Base-by-base conservation (phyloP, 2,329 filamentous ascomycete species). In the Nectriaceae sp. region DNA sequence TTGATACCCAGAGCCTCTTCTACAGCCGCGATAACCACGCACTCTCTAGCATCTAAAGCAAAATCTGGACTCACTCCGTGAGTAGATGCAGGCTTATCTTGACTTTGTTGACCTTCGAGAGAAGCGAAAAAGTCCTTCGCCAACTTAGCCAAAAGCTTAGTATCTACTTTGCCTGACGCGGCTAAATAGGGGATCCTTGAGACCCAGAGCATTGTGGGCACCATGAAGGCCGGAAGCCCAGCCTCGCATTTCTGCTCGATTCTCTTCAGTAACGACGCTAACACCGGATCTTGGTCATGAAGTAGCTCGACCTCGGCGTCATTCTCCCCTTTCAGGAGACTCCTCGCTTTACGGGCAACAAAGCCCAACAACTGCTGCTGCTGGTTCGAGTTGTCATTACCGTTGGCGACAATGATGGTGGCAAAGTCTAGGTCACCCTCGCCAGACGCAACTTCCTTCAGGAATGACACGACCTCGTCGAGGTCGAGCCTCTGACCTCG, bases 141-240 rank as follows among this genome's bases (percentile, higher is more conserved):
- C 37, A 53, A 21, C 29, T 47, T 44, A 19, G 13, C 21, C 16
- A 49, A 50, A 29, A 44, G 22, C 42, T 57, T 59, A 21, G 40
- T 49, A 33, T 59, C 56, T 19, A 52, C 48, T 43, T 59, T 59
- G 37, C 52, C 56, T 5, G 56, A 59, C n/a, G 52, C 50, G 10
- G 50, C 42, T 15, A 54, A 42, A 24, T 55, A 49, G 5, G 56
- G 56, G 15, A 59, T 55, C 22, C 37, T 49, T n/a, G 56, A 59
- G 1, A 57, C 50, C 50, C 52, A 54, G 20, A 59, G 20, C 38
- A 60, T 44, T 11, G 48, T 46, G 37, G 57, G 57, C 2, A 60
- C 54, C 57, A 60, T 60, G 38, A 57, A 60, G 11, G 49, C 52
- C 1, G 57, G 55, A 19, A 59, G 40, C 16, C 38, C 42, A 24